Base-by-base conservation (phyloP, 2,329 filamentous ascomycete species). In the Cladophialophora immunda region DNA sequence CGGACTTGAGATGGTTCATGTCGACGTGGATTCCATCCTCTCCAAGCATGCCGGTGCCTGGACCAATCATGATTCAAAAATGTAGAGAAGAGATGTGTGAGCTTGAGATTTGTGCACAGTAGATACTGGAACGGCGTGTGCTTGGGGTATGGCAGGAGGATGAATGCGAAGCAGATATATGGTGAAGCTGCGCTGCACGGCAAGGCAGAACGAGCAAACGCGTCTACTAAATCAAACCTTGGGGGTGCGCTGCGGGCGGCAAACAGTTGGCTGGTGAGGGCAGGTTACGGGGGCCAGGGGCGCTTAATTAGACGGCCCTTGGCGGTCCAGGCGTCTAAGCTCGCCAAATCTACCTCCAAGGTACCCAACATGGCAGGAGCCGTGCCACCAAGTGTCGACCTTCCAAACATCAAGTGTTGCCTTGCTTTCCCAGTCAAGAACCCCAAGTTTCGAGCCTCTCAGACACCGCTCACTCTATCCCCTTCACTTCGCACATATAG, bases 1-100 rank as follows among this genome's bases (percentile, higher is more conserved):
- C 95, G 82, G 93, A 95, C 90, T 99, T 99, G 81, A 99, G 84
- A 78, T 95, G 91, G 77, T 98, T 92, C 95, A 99, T 99, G 79
- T 99, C 95, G 75, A 99, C 86, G 81, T 99, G 95, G 79, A 99
- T 98, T 79, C 95, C 95, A 94, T 99, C 95, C 78, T 83, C 80
- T 54, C 80, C 80, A 22, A 83, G 76, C 78, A 80, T 77, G 62
- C 81, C 81, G 67, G 78, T 79, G 61, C 76, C 76, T 70, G 79
- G 78, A 60, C 76, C 76, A 67, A 81, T 76, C 79, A 81, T 81
- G 68, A 67, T 78, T 58, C 52, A 54, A 53, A 54, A 17, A 27
- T 58, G 11, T 8, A 29, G 55, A 27, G 4, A 9, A 25, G 47
- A 11, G 47, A 22, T 34, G 34, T 34, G 5, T 56, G 47, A 32